Evolutionary conservation across 345 rosid genomes (phyloP).

Genomic region (Euphorbia pulcherrima): DNA sequence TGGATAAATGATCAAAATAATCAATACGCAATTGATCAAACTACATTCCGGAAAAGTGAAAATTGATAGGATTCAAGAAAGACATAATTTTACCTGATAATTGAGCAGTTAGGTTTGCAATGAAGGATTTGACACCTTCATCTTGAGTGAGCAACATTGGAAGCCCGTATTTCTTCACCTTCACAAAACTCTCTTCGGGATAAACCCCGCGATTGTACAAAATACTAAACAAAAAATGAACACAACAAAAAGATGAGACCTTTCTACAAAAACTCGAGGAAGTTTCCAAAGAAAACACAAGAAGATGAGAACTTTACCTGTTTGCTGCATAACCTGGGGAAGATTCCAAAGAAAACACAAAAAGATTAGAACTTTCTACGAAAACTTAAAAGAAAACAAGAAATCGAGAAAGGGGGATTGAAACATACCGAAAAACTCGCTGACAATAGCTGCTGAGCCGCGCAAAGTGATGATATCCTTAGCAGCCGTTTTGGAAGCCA

Average conservation of each 20-base stretch:
- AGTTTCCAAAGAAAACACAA: background rate
- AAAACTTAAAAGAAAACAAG: conserved; percentile 8
- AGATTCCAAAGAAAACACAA: background rate
- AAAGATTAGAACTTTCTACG: conserved; percentile 12
- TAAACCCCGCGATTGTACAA: conserved; percentile 94
- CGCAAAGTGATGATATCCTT: conserved; percentile 94
- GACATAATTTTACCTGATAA: conserved; percentile 53
- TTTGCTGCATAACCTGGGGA: conserved; percentile 91
- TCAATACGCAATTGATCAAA: too few relatives aligned
- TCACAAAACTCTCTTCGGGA: conserved; percentile 83
- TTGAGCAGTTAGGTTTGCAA: conserved; percentile 62
- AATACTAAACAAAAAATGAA: conserved; percentile 45
- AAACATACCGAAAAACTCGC: conserved; percentile 82
- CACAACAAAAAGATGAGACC: conserved; percentile 5
- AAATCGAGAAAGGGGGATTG: background rate
- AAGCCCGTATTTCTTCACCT: conserved; percentile 96
- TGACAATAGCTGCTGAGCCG: conserved; percentile 94
- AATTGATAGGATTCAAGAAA: background rate
- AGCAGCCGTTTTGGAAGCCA: conserved; percentile 41
- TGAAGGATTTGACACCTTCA: conserved; percentile 77
- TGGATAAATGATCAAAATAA: too few relatives aligned
- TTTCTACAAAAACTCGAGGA: too few relatives aligned
- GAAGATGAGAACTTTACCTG: conserved; percentile 45
- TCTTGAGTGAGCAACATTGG: conserved; percentile 88
- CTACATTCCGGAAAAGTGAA: too few relatives aligned